These are phyloP conservation scores for Thelephora ganbajun DNA, from an alignment of 768 basidiomycete species.

Conservation along the genomic window DNA sequence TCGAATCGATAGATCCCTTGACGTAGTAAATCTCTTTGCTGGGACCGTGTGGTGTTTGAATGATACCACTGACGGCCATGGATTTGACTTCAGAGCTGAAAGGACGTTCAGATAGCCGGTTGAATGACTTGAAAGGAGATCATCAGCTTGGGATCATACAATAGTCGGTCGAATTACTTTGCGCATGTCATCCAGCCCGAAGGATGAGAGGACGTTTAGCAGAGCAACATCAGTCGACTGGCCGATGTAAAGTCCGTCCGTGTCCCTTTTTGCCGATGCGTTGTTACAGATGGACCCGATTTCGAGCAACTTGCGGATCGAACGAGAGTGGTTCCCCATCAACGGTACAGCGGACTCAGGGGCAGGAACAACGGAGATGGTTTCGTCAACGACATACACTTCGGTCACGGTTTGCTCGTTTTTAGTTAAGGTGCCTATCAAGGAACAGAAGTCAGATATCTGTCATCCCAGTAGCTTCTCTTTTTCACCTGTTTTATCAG, in stretches of 20 bases:
- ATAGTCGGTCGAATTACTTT: constrained; percentile 30
- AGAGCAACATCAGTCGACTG: constrained; percentile 92
- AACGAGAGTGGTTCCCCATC: constrained; percentile 33
- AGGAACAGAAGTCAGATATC: neutral
- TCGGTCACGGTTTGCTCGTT: constrained; percentile 94
- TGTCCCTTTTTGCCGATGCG: constrained; percentile 47
- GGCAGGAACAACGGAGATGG: constrained; percentile 52
- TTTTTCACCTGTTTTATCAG: constrained; percentile 80
- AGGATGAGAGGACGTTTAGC: constrained; percentile 59
- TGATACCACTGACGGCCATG: constrained; percentile 77
- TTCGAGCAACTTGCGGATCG: constrained; percentile 61
- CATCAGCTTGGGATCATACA: neutral
- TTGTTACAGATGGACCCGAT: constrained; percentile 89
- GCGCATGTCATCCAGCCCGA: constrained; percentile 58
- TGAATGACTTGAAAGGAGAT: constrained; percentile 39
- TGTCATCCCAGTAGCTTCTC: no score
- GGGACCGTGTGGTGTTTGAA: constrained; percentile 16
- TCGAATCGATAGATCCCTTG: constrained; percentile 84
- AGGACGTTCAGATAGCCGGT: constrained; percentile 62
- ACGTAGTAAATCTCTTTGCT: constrained; percentile 74
- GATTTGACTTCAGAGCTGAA: constrained; percentile 92
- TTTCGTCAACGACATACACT: constrained; percentile 78
- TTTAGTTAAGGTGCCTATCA: constrained; percentile 73
- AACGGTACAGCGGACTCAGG: constrained; percentile 23
- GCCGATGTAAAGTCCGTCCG: constrained; percentile 63